Evolutionary conservation across 371 early-diverging fungal species (phyloP).

Genomic region (Lichtheimia ornata): DNA sequence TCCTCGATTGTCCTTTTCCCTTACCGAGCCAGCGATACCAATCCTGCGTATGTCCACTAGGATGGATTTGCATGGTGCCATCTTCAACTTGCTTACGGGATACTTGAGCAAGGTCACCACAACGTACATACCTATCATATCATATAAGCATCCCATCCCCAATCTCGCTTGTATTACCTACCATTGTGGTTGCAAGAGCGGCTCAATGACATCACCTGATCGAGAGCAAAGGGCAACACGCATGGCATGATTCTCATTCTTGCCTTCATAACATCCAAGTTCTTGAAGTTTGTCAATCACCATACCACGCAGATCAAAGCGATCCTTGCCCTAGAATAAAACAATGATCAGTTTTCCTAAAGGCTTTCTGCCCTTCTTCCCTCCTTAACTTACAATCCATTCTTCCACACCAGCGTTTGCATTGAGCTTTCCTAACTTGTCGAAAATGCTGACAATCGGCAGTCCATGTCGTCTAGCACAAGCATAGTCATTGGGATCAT

Average conservation of each 20-base stretch:
- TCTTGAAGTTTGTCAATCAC: conserved; percentile 69
- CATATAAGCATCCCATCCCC: no score
- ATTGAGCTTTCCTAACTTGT: conserved; percentile 81
- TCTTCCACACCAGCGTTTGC: conserved; percentile 57
- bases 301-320: conserved; percentile 83
- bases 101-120: conserved; percentile 77
- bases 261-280: conserved; percentile 69
- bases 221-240: conserved; percentile 89
- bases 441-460: conserved; percentile 81
- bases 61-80: conserved; percentile 78
- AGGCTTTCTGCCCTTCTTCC: not conserved
- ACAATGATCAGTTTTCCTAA: not conserved
- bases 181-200: conserved; percentile 98
- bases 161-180: conserved; percentile 41
- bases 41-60: conserved; percentile 79
- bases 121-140: conserved; percentile 77
- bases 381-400: conserved; percentile 44
- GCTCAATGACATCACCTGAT: conserved; percentile 97
- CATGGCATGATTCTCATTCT: conserved; percentile 82
- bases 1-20: not conserved
- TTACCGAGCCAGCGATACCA: conserved; percentile 96
- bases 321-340: conserved; percentile 56
- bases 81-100: conserved; percentile 73
- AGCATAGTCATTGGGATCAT: conserved; percentile 95
- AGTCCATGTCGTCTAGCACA: conserved; percentile 88